Evolutionary conservation across 306 rosid species (phyloP).

Genomic region (Inga oerstediana): DNA sequence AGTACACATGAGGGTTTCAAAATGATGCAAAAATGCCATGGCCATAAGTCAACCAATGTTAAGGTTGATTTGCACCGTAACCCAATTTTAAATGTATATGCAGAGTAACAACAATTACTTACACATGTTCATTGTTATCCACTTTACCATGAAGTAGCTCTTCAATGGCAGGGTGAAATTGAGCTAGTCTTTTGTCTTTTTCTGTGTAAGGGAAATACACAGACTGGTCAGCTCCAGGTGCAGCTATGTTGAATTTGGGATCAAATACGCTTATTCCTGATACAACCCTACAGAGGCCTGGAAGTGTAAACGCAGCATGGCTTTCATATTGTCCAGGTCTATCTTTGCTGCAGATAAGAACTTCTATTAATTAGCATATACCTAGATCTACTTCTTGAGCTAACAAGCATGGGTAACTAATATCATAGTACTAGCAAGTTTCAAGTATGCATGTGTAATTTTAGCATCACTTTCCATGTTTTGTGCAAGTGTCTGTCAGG

Average conservation of each 20-base stretch:
- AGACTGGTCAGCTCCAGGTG: conserved; percentile 90
- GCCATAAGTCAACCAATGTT: no score
- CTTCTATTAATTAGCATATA: conserved; percentile 23
- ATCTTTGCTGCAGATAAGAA: conserved; percentile 71
- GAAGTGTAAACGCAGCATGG: conserved; percentile 84
- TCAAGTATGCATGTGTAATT: not conserved
- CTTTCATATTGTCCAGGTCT: conserved; percentile 95
- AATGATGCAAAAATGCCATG: no score
- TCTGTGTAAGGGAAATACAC: conserved; percentile 54
- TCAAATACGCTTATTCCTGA: conserved; percentile 93
- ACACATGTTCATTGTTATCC: conserved; percentile 80
- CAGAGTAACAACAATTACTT: conserved; percentile 32
- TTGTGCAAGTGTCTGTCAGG: not conserved
- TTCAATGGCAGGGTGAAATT: conserved; percentile 74
- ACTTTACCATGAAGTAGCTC: conserved; percentile 66
- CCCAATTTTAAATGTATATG: not conserved
- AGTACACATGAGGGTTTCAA: no score
- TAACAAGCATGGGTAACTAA: not conserved
- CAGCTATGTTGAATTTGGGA: conserved; percentile 91
- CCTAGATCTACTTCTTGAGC: not conserved
- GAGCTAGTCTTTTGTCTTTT: conserved; percentile 47
- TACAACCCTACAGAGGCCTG: conserved; percentile 90
- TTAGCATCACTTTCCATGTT: not conserved
- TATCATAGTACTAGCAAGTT: not conserved
- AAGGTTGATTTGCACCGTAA: no score